phyloP scores from a whole-genome alignment of 2,329 filamentous ascomycete genomes.

The Thielaviopsis cerberus region DNA sequence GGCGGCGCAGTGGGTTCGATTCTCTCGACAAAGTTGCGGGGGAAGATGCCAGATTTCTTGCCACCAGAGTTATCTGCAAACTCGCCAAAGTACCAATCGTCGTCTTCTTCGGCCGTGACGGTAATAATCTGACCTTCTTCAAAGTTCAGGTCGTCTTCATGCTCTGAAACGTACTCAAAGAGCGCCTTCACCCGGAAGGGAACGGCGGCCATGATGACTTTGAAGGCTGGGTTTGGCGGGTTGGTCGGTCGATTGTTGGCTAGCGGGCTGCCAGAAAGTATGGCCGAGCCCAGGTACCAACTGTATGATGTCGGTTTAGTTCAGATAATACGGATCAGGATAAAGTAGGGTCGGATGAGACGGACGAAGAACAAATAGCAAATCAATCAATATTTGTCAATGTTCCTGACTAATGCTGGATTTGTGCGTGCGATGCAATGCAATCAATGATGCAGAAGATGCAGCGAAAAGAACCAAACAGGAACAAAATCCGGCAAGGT shows the following conservation, averaged over 20 bases:
- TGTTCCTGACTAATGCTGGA: no score
- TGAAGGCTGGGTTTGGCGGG: not conserved
- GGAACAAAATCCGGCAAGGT: not conserved
- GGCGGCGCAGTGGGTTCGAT: conserved; percentile 84
- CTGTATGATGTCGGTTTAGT: not conserved
- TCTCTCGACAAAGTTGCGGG: conserved; percentile 91
- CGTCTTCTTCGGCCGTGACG: conserved; percentile 80
- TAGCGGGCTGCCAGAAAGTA: not conserved
- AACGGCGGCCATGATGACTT: conserved; percentile 11
- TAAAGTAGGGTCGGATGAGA: not conserved
- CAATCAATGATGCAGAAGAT: no score
- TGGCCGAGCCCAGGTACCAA: not conserved
- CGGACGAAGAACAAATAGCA: no score
- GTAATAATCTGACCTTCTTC: conserved; percentile 73
- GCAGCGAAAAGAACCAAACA: not conserved
- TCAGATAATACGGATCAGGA: not conserved
- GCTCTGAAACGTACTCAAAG: conserved; percentile 80
- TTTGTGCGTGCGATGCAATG: no score
- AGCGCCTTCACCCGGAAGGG: conserved; percentile 90
- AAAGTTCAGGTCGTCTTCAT: conserved; percentile 91
- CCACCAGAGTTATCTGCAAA: conserved; percentile 59
- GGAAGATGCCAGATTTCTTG: conserved; percentile 75
- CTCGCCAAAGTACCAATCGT: conserved; percentile 83
- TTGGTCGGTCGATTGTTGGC: not conserved
- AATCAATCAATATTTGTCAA: no score